These are phyloP conservation scores for Dioscorea zingiberensis DNA, from an alignment of 106 monocot species.

Conservation along the genomic window DNA sequence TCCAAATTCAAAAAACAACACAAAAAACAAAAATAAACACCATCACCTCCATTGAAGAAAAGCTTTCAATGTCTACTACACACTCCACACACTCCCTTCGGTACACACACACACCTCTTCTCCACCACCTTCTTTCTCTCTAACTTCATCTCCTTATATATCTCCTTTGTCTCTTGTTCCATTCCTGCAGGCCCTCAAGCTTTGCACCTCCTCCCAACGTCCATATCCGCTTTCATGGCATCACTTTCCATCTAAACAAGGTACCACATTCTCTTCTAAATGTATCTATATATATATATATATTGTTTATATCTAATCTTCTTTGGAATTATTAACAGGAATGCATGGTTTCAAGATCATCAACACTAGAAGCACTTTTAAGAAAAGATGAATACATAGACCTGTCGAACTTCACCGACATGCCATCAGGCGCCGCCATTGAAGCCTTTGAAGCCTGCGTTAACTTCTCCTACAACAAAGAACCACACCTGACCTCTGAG, in stretches of 20 bases:
- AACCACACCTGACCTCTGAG: constrained; percentile 12
- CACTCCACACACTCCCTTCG: too few relatives aligned
- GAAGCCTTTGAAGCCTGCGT: constrained; percentile 16
- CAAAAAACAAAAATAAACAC: too few relatives aligned
- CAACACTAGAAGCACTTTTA: constrained; percentile 26
- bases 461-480: constrained; percentile 32
- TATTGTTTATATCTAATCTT: neutral
- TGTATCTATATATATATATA: neutral
- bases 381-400: neutral
- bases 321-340: constrained; percentile 1
- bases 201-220: constrained; percentile 6
- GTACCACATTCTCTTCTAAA: constrained; percentile 2
- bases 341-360: constrained; percentile 29
- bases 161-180: neutral
- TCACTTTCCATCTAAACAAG: constrained; percentile 23
- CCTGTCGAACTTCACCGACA: constrained; percentile 4
- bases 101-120: too few relatives aligned
- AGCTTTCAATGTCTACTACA: too few relatives aligned
- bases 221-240: constrained; percentile 16
- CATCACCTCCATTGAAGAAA: too few relatives aligned
- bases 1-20: too few relatives aligned
- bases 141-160: too few relatives aligned
- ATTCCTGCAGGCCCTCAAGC: constrained; percentile 3
- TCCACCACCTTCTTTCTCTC: too few relatives aligned
- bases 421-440: constrained; percentile 7